A percentile compares a stretch with the other conserved stretches of the same genome.
Evolutionary conservation across 208 protist genomes (phyloP).

Genomic region (Vickermania spadyakhi): DNA sequence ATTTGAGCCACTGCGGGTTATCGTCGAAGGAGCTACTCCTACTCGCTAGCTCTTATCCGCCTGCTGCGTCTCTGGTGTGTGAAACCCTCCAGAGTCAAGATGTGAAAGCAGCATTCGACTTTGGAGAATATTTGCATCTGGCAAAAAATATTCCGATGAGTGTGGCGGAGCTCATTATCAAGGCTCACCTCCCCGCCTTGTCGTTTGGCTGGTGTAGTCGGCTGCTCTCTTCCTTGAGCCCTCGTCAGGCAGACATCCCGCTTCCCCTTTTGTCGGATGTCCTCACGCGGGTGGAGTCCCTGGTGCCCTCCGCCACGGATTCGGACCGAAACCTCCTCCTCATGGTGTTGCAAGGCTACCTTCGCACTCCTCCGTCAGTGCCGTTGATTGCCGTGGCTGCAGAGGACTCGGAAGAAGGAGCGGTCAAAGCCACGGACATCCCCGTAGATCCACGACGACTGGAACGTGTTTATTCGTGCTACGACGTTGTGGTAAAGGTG

Average conservation of each 20-base stretch:
- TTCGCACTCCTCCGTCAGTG: background rate
- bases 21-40: constrained; percentile 48
- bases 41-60: constrained; percentile 38
- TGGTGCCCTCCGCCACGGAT: constrained; percentile 24
- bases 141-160: constrained; percentile 51
- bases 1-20: background rate
- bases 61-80: constrained; percentile 20
- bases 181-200: constrained; percentile 35
- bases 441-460: constrained; percentile 10
- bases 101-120: constrained; percentile 24
- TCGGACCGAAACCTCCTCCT: constrained; percentile 67
- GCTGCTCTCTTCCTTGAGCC: constrained; percentile 42
- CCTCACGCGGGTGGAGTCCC: constrained; percentile 25
- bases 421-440: background rate
- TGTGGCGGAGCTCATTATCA: constrained; percentile 34
- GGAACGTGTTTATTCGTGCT: constrained; percentile 27
- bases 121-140: constrained; percentile 44
- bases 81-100: constrained; percentile 30
- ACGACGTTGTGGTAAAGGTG: constrained; percentile 48
- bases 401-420: background rate
- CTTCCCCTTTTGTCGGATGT: constrained; percentile 29
- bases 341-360: constrained; percentile 57
- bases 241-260: constrained; percentile 35
- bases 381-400: background rate
- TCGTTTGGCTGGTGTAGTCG: constrained; percentile 58